phyloP scores from a whole-genome alignment of 305 asterid genomes.

The Coffea humblotiana region DNA sequence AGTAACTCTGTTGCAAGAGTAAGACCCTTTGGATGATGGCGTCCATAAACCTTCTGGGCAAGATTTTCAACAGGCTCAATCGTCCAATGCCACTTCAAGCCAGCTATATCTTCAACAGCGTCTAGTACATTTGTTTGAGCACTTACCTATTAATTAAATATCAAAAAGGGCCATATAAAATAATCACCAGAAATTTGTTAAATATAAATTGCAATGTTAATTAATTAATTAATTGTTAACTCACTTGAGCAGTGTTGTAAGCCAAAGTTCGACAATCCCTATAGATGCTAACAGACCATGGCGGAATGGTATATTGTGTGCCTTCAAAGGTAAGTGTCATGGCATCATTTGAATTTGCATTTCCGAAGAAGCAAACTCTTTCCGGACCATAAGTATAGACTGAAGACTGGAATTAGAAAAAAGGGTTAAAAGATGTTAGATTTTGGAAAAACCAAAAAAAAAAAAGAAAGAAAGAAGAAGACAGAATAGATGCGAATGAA shows the following conservation, averaged over 20 bases:
- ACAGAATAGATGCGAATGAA: conserved; percentile 6
- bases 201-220: too few relatives aligned
- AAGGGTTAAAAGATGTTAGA: background rate
- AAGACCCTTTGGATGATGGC: background rate
- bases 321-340: conserved; percentile 31
- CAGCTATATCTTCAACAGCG: conserved; percentile 17
- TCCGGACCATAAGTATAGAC: conserved; percentile 20
- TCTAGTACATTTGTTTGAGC: conserved; percentile 12
- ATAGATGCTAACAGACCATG: conserved; percentile 52
- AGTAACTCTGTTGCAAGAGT: conserved; percentile 24
- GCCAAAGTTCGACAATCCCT: conserved; percentile 35
- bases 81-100: conserved; percentile 37
- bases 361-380: conserved; percentile 38
- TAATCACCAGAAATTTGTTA: background rate
- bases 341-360: conserved; percentile 21
- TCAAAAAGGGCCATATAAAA: background rate
- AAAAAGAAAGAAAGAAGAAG: background rate
- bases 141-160: conserved; percentile 21
- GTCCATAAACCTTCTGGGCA: background rate
- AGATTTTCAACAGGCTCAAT: conserved; percentile 22
- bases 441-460: background rate
- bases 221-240: too few relatives aligned
- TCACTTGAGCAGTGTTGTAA: conserved; percentile 20
- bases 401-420: conserved; percentile 23
- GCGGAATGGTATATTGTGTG: conserved; percentile 24